A percentile compares a stretch with the other conserved stretches of the same genome.
These are phyloP conservation scores for Rhynchosporium secalis DNA, from an alignment of 2,329 filamentous ascomycete species.

Conservation along the genomic window DNA sequence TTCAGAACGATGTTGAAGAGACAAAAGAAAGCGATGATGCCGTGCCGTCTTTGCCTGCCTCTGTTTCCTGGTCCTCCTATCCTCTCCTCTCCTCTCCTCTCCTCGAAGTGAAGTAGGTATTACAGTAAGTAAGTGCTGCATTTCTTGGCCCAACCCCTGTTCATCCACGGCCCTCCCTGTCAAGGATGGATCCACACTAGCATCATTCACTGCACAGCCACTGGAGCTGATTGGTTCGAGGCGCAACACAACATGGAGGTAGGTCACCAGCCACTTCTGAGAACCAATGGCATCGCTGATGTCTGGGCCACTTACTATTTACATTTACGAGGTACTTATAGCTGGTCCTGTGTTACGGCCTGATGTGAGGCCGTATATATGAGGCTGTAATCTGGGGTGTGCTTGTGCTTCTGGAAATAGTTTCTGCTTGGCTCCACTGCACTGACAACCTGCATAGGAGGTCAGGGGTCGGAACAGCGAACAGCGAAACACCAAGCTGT, in stretches of 20 bases:
- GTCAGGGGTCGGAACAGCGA: neutral
- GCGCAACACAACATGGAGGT: neutral
- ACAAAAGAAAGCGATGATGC: neutral
- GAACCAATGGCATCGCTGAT: neutral
- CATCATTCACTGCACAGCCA: constrained; percentile 18
- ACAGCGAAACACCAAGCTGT: constrained; percentile 27
- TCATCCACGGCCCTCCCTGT: neutral
- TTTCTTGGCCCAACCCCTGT: constrained; percentile 3
- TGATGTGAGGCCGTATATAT: neutral
- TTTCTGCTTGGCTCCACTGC: neutral
- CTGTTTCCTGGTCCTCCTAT: neutral
- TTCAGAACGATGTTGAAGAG: too few relatives aligned
- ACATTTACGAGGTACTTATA: neutral
- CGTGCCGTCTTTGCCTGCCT: neutral
- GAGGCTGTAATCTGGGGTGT: neutral
- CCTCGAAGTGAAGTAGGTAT: neutral
- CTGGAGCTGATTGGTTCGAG: neutral
- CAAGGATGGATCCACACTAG: neutral
- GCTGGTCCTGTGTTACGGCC: constrained; percentile 4
- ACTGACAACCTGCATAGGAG: neutral
- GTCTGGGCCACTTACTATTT: constrained; percentile 10
- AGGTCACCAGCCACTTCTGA: constrained; percentile 3
- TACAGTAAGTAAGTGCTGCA: neutral
- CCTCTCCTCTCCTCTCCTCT: neutral
- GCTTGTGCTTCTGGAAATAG: neutral